Conservation (phyloP, 2,329 filamentous ascomycete genomes). For the Fusarium sambucinum region DNA sequence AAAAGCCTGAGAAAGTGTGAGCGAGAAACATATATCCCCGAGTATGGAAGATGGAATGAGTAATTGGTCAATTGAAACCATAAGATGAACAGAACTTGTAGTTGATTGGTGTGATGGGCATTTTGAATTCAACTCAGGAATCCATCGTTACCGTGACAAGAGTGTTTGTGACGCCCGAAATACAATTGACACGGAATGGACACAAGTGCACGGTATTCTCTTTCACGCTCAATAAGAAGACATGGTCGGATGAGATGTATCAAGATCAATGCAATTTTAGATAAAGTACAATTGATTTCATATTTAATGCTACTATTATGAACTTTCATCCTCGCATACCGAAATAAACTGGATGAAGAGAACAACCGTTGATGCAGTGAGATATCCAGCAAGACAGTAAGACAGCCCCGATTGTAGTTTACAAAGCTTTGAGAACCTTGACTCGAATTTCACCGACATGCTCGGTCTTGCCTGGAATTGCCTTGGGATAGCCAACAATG, state of each 20-base stretch:
- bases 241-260: background rate
- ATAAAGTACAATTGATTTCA: background rate
- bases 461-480: background rate
- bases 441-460: background rate
- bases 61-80: background rate
- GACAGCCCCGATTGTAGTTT: background rate
- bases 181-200: background rate
- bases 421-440: background rate
- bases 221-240: accelerated
- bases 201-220: background rate
- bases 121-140: too few species aligned
- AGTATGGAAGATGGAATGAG: background rate
- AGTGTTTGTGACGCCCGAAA: too few species aligned
- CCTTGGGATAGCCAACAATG: constrained; percentile 1
- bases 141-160: too few species aligned
- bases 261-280: accelerated
- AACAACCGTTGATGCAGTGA: background rate
- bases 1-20: background rate
- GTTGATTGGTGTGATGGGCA: background rate
- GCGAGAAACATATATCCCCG: too few species aligned
- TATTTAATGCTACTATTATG: background rate
- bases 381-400: background rate
- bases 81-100: background rate
- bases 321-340: background rate
- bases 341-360: background rate